Evolutionary conservation across 371 early-diverging fungal genomes (phyloP).

Genomic region (Massospora cicadina): DNA sequence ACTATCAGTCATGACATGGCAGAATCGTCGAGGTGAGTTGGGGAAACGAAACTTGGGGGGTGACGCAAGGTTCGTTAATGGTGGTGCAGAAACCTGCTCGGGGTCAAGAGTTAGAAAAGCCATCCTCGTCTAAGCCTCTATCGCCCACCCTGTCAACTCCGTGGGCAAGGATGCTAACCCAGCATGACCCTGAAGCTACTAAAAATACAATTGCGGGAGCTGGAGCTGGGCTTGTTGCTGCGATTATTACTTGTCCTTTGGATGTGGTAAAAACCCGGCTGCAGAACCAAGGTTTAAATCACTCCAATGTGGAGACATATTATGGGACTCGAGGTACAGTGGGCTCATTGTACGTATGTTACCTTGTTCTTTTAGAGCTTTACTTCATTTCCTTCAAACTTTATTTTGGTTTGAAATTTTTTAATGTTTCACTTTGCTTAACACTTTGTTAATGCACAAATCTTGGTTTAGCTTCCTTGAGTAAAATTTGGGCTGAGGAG

Average conservation of each 20-base stretch:
- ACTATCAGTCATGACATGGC: too few relatives aligned
- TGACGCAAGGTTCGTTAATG: too few relatives aligned
- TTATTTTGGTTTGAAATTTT: too few relatives aligned
- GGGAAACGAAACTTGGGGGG: too few relatives aligned
- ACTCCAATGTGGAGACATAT: not conserved
- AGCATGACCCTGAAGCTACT: not conserved
- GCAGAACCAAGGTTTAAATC: slow-evolving; percentile 58
- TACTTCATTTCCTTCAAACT: too few relatives aligned
- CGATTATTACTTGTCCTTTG: slow-evolving; percentile 74
- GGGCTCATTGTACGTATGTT: not conserved
- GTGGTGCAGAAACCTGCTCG: not conserved
- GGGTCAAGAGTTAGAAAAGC: not conserved
- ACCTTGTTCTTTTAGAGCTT: not conserved
- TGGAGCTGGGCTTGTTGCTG: slow-evolving; percentile 63
- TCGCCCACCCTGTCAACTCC: not conserved
- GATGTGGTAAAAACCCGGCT: slow-evolving; percentile 90
- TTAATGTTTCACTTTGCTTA: too few relatives aligned
- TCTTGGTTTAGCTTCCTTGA: slow-evolving; percentile 40
- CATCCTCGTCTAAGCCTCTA: not conserved
- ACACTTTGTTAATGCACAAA: not conserved
- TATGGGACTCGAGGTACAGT: not conserved
- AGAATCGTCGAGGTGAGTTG: too few relatives aligned
- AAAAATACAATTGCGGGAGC: slow-evolving; percentile 62
- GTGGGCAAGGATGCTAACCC: not conserved
- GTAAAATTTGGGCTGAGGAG: slow-evolving; percentile 61